Evolutionary conservation across 2,329 filamentous ascomycete genomes (phyloP), one percentile per base, ranked within the genome.

Genomic region (Nectriaceae sp.): DNA sequence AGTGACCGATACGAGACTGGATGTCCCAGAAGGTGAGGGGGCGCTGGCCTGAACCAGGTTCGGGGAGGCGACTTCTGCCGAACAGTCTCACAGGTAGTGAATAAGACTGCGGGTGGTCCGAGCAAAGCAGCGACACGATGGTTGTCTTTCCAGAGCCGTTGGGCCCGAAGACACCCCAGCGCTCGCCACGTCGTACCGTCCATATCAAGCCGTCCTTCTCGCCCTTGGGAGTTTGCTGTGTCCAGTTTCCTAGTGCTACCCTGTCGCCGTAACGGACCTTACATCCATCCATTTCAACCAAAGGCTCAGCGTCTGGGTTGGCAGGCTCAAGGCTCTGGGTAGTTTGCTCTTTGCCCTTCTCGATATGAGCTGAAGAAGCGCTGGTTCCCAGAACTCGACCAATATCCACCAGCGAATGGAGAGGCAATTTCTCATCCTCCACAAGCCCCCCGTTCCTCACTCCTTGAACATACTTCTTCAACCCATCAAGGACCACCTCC

Each of bases 131-230:
- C 4, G 91, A 94, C 21, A 97, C 81, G 33, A 99, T 79, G 0
- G 94, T 99, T 0, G 94, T 99, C 74, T 99, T 99, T 16, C 94
- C 94, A 1, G 90, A 96, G 11, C 88, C 94, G 60, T 99, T 97
- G 24, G 92, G 88, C 0, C 94, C 94, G 63, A 99, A 94, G 16
- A 97, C 82, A 3, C 89, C 93, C 88, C 91, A 96, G 53, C 92
- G 84, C 65, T 97, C 85, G 20, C 93, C 92, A 43, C 87, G 82
- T 33, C 84, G 82, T 20, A 97, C 85, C 1, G 80, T 89, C 90
- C 94, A 97, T 64, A 87, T 79, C 5, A 97, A 74, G 0, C 93
- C 93, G 2, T 79, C 67, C 16, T 70, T 56, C 40, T 73, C 59
- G 0, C 80, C 80, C 3, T 80, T 59, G 11, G 78, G 65, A 2